A percentile compares a stretch with the other conserved stretches of the same genome.
Conservation (phyloP, 371 early-diverging fungal species). For the Mucor indicus region DNA sequence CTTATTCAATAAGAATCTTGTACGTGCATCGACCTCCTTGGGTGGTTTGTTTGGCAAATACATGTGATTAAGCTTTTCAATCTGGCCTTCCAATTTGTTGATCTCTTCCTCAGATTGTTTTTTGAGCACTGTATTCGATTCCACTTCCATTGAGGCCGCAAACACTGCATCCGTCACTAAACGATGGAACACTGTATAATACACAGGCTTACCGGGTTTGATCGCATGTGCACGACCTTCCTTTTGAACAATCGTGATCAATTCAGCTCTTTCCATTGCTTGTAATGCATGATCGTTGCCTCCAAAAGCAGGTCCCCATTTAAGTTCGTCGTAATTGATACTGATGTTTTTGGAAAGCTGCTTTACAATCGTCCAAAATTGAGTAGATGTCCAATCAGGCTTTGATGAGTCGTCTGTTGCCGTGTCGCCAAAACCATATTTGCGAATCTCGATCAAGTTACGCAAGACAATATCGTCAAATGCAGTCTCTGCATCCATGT, state of each 20-base stretch:
- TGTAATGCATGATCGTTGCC: constrained; percentile 73
- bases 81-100: constrained; percentile 67
- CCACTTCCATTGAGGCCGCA: constrained; percentile 77
- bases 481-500: constrained; percentile 65
- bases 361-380: constrained; percentile 77
- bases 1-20: constrained; percentile 55
- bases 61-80: constrained; percentile 49
- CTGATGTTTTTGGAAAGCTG: constrained; percentile 50
- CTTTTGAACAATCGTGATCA: constrained; percentile 71
- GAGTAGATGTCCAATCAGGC: constrained; percentile 68
- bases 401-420: constrained; percentile 42
- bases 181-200: constrained; percentile 70
- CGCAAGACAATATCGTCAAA: constrained; percentile 77
- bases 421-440: constrained; percentile 77
- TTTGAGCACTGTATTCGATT: constrained; percentile 65
- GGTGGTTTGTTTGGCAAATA: constrained; percentile 46
- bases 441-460: constrained; percentile 81
- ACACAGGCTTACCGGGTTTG: constrained; percentile 81
- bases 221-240: constrained; percentile 81
- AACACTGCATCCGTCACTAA: constrained; percentile 69
- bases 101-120: constrained; percentile 68
- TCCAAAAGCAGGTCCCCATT: constrained; percentile 74
- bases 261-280: constrained; percentile 85
- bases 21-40: constrained; percentile 52
- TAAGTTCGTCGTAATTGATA: constrained; percentile 75